Percentiles rank a stretch among this genome's conserved stretches.
Conservation (phyloP, 2,329 filamentous ascomycete species). For the Sordariomycetes sp. region DNA sequence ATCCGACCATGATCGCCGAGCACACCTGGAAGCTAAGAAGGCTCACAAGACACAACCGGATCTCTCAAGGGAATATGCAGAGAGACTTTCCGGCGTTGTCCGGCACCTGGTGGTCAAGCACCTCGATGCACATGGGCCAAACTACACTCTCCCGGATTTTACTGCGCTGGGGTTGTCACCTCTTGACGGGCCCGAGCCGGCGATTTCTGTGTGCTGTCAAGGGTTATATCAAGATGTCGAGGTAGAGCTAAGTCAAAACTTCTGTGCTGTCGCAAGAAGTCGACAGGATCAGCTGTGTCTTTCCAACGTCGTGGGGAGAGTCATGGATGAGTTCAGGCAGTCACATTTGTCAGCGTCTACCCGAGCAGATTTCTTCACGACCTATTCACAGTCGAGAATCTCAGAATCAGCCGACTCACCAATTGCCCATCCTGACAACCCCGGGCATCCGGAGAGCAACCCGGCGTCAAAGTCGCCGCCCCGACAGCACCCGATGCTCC, state of each 20-base stretch:
- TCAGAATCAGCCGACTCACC: background rate
- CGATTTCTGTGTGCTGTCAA: conserved; percentile 30
- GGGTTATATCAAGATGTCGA: conserved; percentile 30
- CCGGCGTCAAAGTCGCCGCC: background rate
- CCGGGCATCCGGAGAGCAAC: background rate
- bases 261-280: conserved; percentile 33
- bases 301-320: conserved; percentile 29
- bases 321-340: conserved; percentile 17
- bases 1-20: conserved; percentile 29
- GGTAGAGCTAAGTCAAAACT: conserved; percentile 30
- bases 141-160: background rate
- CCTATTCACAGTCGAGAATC: background rate
- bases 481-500: background rate
- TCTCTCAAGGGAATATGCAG: conserved; percentile 18
- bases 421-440: background rate
- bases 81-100: conserved; percentile 24
- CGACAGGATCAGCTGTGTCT: conserved; percentile 23
- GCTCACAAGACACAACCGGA: background rate
- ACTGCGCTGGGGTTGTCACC: background rate
- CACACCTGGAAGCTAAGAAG: conserved; percentile 19
- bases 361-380: background rate
- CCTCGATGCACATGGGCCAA: conserved; percentile 24
- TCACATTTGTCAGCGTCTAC: background rate
- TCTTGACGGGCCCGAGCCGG: conserved; percentile 10
- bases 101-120: conserved; percentile 30